These are phyloP conservation scores for Gilbertella persicaria DNA, from an alignment of 371 early-diverging fungal genomes.

Conservation along the genomic window DNA sequence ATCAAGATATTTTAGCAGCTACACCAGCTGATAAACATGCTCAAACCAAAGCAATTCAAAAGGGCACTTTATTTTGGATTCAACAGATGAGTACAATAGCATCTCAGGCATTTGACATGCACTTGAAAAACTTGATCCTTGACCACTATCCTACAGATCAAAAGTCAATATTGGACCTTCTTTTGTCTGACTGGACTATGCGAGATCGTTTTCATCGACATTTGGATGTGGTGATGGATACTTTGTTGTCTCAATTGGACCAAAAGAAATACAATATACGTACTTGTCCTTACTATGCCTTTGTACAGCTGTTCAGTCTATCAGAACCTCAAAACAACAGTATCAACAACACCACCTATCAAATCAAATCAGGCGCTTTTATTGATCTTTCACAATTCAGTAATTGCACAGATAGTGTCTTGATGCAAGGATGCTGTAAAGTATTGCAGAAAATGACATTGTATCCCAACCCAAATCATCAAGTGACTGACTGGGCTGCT, in stretches of 20 bases:
- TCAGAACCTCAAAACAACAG: slow-evolving; percentile 5
- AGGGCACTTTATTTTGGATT: slow-evolving; percentile 22
- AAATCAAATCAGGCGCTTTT: slow-evolving; percentile 32
- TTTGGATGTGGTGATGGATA: slow-evolving; percentile 22
- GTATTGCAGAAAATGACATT: slow-evolving; percentile 24
- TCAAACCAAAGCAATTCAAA: slow-evolving; percentile 12
- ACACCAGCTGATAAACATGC: slow-evolving; percentile 19
- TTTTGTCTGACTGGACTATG: slow-evolving; percentile 38
- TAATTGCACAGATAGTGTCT: slow-evolving; percentile 4
- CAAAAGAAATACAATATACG: slow-evolving; percentile 28
- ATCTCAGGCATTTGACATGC: slow-evolving; percentile 25
- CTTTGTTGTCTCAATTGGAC: slow-evolving; percentile 9
- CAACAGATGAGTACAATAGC: slow-evolving; percentile 17
- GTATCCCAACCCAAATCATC: background rate
- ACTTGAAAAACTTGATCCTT: slow-evolving; percentile 20
- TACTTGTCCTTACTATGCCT: slow-evolving; percentile 38
- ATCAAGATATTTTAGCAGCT: background rate
- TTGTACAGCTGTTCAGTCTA: slow-evolving; percentile 29
- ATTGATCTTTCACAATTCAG: slow-evolving; percentile 27
- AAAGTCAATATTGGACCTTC: slow-evolving; percentile 35
- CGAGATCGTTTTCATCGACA: slow-evolving; percentile 30
- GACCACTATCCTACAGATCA: slow-evolving; percentile 31
- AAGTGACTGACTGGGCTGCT: slow-evolving; percentile 15
- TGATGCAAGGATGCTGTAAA: slow-evolving; percentile 24
- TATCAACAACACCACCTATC: slow-evolving; percentile 16